These are phyloP conservation scores for Phialophora chinensis DNA, from an alignment of 2,329 filamentous ascomycete genomes.

Conservation along the genomic window DNA sequence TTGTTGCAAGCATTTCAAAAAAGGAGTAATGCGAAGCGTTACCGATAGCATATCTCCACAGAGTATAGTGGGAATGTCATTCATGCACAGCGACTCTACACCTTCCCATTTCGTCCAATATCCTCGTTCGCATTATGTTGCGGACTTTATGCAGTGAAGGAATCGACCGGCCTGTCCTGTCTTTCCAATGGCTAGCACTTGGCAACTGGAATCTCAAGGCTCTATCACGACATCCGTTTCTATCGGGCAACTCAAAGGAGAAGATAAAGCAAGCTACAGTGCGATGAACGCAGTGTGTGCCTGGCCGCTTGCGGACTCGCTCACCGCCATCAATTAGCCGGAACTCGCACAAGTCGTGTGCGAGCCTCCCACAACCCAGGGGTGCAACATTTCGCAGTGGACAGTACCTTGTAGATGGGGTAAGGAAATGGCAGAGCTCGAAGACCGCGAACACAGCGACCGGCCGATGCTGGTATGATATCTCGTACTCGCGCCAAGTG, in stretches of 20 bases:
- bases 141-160: background rate
- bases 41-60: background rate
- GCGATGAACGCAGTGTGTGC: background rate
- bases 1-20: background rate
- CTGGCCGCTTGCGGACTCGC: background rate
- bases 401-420: background rate
- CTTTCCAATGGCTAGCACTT: background rate
- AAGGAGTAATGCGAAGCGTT: constrained; percentile 5
- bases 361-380: background rate
- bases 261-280: background rate
- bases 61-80: background rate
- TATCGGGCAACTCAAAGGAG: background rate
- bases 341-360: background rate
- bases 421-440: background rate
- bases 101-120: background rate
- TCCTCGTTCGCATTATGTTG: background rate
- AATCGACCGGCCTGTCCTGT: background rate
- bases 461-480: background rate
- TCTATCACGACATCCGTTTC: background rate
- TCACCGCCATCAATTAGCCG: background rate
- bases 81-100: background rate
- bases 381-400: background rate
- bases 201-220: background rate
- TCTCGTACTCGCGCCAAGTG: background rate
- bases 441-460: background rate